Evolutionary conservation across 192 early-diverging fungal species (phyloP).

Genomic region (Coemansia sp.): DNA sequence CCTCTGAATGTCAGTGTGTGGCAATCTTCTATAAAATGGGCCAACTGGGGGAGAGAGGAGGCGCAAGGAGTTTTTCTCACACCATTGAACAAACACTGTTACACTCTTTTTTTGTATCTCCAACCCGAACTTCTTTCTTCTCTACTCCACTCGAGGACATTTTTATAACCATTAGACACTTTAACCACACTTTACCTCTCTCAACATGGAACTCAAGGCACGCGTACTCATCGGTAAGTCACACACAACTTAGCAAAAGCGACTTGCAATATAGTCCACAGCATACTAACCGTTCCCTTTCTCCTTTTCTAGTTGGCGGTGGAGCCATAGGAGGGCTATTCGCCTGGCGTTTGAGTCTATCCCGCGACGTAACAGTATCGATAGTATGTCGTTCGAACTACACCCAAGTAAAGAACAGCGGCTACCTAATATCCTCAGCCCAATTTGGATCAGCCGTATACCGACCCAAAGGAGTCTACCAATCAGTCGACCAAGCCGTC

Average conservation of each 20-base stretch:
- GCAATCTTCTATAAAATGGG: neutral
- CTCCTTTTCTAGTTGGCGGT: conserved; percentile 38
- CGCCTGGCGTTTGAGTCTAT: conserved; percentile 43
- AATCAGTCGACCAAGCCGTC: conserved; percentile 32
- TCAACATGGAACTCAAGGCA: conserved; percentile 37
- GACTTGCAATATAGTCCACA: neutral
- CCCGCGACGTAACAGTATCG: conserved; percentile 26
- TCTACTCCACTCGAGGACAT: neutral
- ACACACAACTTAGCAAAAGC: neutral
- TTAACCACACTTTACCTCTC: no score
- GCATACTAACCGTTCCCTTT: neutral
- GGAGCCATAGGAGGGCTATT: conserved; percentile 48
- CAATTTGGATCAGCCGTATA: conserved; percentile 34
- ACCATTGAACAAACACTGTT: neutral
- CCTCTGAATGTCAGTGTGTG: neutral
- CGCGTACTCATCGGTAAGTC: conserved; percentile 42
- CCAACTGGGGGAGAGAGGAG: neutral
- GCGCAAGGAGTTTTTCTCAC: neutral
- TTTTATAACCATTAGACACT: no score
- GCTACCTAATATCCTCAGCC: conserved; percentile 31
- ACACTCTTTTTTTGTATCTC: neutral
- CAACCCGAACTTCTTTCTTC: neutral
- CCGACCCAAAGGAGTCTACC: conserved; percentile 22
- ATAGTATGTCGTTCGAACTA: conserved; percentile 51
- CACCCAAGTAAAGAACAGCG: conserved; percentile 14